Evolutionary conservation across 2,329 filamentous ascomycete genomes (phyloP).

Genomic region (Phoma sp.): DNA sequence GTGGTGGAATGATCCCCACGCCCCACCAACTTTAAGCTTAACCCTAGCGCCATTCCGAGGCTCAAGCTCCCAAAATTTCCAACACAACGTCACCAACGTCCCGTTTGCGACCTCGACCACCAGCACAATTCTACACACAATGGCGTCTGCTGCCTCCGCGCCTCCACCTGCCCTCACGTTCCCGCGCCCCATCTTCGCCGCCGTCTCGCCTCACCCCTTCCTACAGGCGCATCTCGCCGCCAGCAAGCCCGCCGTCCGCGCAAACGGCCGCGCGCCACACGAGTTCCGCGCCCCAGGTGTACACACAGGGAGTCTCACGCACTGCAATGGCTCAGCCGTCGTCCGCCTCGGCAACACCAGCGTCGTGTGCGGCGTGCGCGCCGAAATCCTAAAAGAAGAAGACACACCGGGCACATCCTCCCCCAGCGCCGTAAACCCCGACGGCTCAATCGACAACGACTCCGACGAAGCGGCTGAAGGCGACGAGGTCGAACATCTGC

Average conservation of each 20-base stretch:
- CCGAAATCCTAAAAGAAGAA: slow-evolving; percentile 78
- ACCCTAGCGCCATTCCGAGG: slow-evolving; percentile 23
- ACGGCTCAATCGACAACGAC: slow-evolving; percentile 16
- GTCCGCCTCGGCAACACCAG: slow-evolving; percentile 89
- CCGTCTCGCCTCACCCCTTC: slow-evolving; percentile 87
- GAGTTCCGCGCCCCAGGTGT: slow-evolving; percentile 76
- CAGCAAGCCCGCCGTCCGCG: slow-evolving; percentile 67
- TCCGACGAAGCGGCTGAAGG: slow-evolving; percentile 29
- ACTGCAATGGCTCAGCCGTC: slow-evolving; percentile 88
- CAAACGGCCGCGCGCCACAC: slow-evolving; percentile 78
- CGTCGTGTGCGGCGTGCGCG: slow-evolving; percentile 91
- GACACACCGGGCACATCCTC: slow-evolving; percentile 72
- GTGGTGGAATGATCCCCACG: slow-evolving; percentile 5
- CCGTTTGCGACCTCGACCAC: not conserved
- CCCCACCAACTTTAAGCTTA: slow-evolving; percentile 28
- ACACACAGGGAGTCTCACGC: slow-evolving; percentile 83
- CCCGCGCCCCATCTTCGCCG: slow-evolving; percentile 78
- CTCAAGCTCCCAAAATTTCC: slow-evolving; percentile 40
- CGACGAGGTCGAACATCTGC: slow-evolving; percentile 57
- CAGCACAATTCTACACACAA: slow-evolving; percentile 14
- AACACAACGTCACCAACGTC: slow-evolving; percentile 14
- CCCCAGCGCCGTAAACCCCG: slow-evolving; percentile 4
- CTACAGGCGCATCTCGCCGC: slow-evolving; percentile 87
- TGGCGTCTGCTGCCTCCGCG: slow-evolving; percentile 31
- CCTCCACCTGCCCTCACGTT: slow-evolving; percentile 54